These are phyloP conservation scores for Lepidium aucheri DNA, from an alignment of 345 rosid genomes.

Conservation along the genomic window DNA sequence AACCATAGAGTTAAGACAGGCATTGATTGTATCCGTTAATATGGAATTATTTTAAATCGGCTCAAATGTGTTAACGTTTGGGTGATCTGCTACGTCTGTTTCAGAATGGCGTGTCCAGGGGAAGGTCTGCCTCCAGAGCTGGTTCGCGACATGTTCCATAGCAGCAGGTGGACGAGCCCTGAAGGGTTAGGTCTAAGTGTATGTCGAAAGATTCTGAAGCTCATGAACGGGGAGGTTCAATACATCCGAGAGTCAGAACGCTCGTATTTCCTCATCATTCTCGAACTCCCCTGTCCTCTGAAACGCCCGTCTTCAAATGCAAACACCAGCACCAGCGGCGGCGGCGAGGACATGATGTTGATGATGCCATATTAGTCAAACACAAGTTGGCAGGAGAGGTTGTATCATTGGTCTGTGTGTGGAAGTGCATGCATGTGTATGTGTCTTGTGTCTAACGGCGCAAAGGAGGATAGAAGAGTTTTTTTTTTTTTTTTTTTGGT, in stretches of 20 bases:
- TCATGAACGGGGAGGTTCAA: constrained; percentile 89
- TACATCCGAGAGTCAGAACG: constrained; percentile 85
- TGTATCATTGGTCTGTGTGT: constrained; percentile 13
- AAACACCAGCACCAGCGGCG: constrained; percentile 12
- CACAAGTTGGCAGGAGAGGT: background rate
- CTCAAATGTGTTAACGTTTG: background rate
- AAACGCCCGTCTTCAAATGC: constrained; percentile 16
- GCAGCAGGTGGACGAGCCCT: constrained; percentile 68
- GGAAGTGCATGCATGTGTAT: background rate
- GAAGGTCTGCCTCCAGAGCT: constrained; percentile 89
- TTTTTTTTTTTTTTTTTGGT: background rate
- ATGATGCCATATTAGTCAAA: constrained; percentile 18
- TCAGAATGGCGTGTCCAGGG: constrained; percentile 89
- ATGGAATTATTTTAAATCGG: background rate
- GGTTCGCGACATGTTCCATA: constrained; percentile 90
- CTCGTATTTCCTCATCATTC: constrained; percentile 63
- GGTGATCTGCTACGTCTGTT: background rate
- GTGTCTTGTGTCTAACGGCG: background rate
- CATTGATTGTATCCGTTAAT: background rate
- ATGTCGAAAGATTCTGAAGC: constrained; percentile 86
- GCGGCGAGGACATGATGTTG: constrained; percentile 20
- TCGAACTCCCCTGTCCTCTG: constrained; percentile 55
- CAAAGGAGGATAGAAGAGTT: constrained; percentile 4
- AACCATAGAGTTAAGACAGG: background rate
- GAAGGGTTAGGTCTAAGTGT: constrained; percentile 92